Evolutionary conservation across 306 rosid species (phyloP), one percentile per base, ranked within the genome.

Genomic region (Rosa persica): DNA sequence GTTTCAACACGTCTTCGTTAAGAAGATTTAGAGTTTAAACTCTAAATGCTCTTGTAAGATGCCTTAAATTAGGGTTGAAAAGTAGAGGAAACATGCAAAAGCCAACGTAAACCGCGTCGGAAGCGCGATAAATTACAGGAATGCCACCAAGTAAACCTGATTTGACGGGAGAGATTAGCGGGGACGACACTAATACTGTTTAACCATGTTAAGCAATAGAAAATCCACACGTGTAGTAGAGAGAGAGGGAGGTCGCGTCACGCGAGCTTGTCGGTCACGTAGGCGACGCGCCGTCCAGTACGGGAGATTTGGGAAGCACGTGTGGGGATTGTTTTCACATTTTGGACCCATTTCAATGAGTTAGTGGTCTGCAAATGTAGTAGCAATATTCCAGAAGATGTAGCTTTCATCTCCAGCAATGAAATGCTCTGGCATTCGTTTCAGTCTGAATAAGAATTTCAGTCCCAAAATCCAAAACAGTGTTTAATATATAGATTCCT

Each of bases 351-450:
- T 66, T 66, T 20, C 6, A 66, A 3, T 19, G 38, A 38, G 15
- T 19, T 66, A 17, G 70, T 66, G 70, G 47, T 38, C 70, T 66
- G 70, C 47, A 66, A 66, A 66, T 66, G n/a, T 17, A 25, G 70
- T 17, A 65, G 44, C 46, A 36, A 65, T 8, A 66, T 25, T 66
- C 70, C 47, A 38, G 6, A 10, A 9, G 15, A 20, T 19, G 70
- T 38, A 66, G 15, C 70, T 66, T 66, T 66, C 70, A 66, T 66
- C 47, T 66, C 70, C 70, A 66, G 70, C 70, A 38, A 17, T 1
- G 70, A 39, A 38, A 66, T 38, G 47, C 70, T 66, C 70, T 66
- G 47, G 27, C 47, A 64, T 64, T 64, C 69, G 43, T 16, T 34
- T 64, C 42, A 27, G 65, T 4, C 65, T 58, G 65, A 23, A 23